Evolutionary conservation across 768 basidiomycete species (phyloP), one percentile per base, ranked within the genome.

Genomic region (Udeniomyces megalosporus): DNA sequence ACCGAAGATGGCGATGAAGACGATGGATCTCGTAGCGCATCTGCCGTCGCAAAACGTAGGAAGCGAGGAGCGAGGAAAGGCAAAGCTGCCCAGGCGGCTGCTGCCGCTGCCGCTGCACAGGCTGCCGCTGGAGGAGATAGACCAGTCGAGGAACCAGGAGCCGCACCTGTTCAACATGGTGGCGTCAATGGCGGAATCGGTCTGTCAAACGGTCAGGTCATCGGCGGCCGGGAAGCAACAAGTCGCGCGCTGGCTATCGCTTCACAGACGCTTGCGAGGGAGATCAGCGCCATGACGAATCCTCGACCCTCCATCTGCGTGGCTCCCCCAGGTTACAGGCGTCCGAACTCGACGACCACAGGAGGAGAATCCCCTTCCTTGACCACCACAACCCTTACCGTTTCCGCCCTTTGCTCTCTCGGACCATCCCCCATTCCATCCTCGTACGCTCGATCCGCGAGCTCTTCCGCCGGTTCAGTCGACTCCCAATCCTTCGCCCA

Each of bases 21-120:
- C 76, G 78, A 51, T 75, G 77, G 66, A 8, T 80, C 83, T 60
- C 77, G 84, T 56, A 81, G 82, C 12, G 76, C 84, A 12, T 86
- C 86, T 51, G 84, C 80, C 49, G 82, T 81, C 12, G 47, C 52
- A 14, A 90, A 84, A 74, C 79, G 87, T 29, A 80, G 87, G 62
- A 91, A 88, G 74, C 80, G 90, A 55, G 89, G 90, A 45, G 81
- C 84, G 2, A 80, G 91, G 57, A 91, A 88, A 75, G 85, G 84
- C 69, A 87, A 85, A 74, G 70, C 72, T 80, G 84, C 69, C 14
- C 69, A 70, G 46, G 72, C 70, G 17, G 74, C 74, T 24, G 38
- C 38, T 61, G 74, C n/a, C 51, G 60, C n/a, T n/a, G n/a, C 14
- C 61, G 71, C n/a, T 70, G 74, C 4, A 72, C 73, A 55, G 24